These are phyloP conservation scores for Aspergillus tubingensis DNA, from an alignment of 2,329 filamentous ascomycete genomes.

Conservation along the genomic window DNA sequence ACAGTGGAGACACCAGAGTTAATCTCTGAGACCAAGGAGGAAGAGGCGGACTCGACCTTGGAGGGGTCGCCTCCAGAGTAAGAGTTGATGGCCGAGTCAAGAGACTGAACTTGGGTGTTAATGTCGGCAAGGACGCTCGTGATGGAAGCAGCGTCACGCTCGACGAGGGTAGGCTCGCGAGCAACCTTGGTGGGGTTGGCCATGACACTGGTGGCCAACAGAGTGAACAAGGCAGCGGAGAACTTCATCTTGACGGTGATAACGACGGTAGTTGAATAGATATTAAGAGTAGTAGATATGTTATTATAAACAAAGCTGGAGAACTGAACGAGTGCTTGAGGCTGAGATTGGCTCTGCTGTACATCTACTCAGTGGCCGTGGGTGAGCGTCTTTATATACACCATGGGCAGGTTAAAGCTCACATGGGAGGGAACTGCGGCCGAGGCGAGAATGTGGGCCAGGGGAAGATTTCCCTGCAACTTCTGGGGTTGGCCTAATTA, in stretches of 20 bases:
- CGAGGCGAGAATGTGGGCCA: conserved; percentile 10
- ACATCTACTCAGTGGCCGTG: background rate
- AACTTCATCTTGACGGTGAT: conserved; percentile 27
- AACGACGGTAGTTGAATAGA: conserved; percentile 14
- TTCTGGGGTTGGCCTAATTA: conserved; percentile 11
- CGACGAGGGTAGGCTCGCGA: conserved; percentile 14
- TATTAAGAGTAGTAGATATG: conserved; percentile 13
- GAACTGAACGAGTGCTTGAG: conserved; percentile 24
- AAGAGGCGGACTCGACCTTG: conserved; percentile 25
- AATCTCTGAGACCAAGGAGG: conserved; percentile 28
- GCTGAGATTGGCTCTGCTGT: conserved; percentile 16
- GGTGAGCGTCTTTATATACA: conserved; percentile 17
- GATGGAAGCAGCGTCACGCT: conserved; percentile 21
- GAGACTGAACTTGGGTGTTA: conserved; percentile 18
- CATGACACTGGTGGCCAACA: conserved; percentile 25
- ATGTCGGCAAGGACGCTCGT: conserved; percentile 25
- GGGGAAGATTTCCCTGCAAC: conserved; percentile 9
- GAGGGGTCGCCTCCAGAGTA: conserved; percentile 28
- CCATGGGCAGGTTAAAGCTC: conserved; percentile 9
- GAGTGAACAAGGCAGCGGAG: conserved; percentile 23
- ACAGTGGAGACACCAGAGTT: conserved; percentile 29
- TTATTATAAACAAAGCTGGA: background rate
- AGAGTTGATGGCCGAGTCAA: conserved; percentile 26
- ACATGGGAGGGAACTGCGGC: conserved; percentile 11
- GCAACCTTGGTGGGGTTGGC: conserved; percentile 25